Percentiles rank a stretch among this genome's conserved stretches.
These are phyloP conservation scores for Tuber umbilicatum DNA, from an alignment of 495 filamentous ascomycete genomes.

Conservation along the genomic window DNA sequence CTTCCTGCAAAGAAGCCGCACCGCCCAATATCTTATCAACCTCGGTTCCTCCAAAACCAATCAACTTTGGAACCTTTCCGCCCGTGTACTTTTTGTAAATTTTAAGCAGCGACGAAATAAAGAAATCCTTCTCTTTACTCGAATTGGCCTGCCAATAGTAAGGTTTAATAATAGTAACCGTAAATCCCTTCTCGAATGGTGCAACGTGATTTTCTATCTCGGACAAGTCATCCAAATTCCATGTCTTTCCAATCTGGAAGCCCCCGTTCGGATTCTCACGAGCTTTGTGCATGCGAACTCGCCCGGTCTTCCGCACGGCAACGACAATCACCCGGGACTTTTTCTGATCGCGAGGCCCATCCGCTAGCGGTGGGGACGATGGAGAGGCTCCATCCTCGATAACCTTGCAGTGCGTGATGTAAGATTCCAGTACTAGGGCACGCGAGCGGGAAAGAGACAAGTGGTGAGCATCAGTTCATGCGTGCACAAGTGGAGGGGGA, in stretches of 20 bases:
- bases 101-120: constrained; percentile 88
- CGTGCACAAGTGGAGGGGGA: constrained; percentile 17
- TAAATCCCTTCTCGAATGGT: constrained; percentile 66
- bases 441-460: background rate
- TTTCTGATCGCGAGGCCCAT: constrained; percentile 60
- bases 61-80: constrained; percentile 68
- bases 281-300: constrained; percentile 92
- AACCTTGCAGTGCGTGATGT: constrained; percentile 93
- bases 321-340: constrained; percentile 88
- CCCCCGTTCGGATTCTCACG: constrained; percentile 87
- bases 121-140: constrained; percentile 94
- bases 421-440: constrained; percentile 72
- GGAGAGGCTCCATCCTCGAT: constrained; percentile 76
- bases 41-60: constrained; percentile 75
- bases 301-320: constrained; percentile 81
- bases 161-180: constrained; percentile 82
- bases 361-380: constrained; percentile 72
- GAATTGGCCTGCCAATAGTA: constrained; percentile 95
- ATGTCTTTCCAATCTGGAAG: constrained; percentile 97
- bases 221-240: constrained; percentile 82
- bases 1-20: constrained; percentile 35
- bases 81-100: constrained; percentile 94
- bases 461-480: background rate
- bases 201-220: constrained; percentile 70
- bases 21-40: constrained; percentile 60